Conservation (phyloP, 371 early-diverging fungal species). For the Apophysomyces variabilis region DNA sequence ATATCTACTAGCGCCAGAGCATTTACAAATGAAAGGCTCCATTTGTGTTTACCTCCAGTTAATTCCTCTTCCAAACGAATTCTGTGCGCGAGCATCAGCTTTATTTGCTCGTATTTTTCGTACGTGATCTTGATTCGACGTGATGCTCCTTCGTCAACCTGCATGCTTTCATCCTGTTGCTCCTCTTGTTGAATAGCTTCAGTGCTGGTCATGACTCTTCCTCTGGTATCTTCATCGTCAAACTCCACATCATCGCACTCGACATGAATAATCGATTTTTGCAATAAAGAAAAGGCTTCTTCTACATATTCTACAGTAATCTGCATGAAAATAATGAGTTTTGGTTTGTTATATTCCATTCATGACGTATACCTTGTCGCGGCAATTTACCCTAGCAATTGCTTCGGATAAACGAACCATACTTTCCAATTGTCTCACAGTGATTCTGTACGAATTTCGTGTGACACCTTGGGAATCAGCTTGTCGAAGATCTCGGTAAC, state of each 20-base stretch:
- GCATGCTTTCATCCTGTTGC: conserved; percentile 34
- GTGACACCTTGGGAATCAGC: conserved; percentile 80
- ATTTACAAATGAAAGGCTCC: neutral
- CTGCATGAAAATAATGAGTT: conserved; percentile 24
- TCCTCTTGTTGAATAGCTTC: conserved; percentile 37
- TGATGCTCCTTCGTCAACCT: conserved; percentile 28
- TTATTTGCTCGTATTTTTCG: conserved; percentile 82
- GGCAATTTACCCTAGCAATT: conserved; percentile 91
- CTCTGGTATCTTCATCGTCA: conserved; percentile 56
- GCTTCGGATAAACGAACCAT: conserved; percentile 98
- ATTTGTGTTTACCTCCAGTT: conserved; percentile 20
- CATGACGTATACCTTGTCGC: conserved; percentile 59
- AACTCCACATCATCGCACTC: conserved; percentile 89
- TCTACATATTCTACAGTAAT: conserved; percentile 81
- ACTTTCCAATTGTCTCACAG: conserved; percentile 98
- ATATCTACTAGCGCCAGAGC: neutral
- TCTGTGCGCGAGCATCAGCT: conserved; percentile 69
- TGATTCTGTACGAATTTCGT: conserved; percentile 93
- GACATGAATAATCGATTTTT: conserved; percentile 92
- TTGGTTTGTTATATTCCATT: neutral
- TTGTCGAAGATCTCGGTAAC: conserved; percentile 92
- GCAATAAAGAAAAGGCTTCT: conserved; percentile 92
- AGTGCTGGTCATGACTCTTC: conserved; percentile 34
- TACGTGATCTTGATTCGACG: conserved; percentile 62
- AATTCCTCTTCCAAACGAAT: conserved; percentile 51